Conservation (phyloP, 2,329 filamentous ascomycete species). For the Colletotrichum caudatum region DNA sequence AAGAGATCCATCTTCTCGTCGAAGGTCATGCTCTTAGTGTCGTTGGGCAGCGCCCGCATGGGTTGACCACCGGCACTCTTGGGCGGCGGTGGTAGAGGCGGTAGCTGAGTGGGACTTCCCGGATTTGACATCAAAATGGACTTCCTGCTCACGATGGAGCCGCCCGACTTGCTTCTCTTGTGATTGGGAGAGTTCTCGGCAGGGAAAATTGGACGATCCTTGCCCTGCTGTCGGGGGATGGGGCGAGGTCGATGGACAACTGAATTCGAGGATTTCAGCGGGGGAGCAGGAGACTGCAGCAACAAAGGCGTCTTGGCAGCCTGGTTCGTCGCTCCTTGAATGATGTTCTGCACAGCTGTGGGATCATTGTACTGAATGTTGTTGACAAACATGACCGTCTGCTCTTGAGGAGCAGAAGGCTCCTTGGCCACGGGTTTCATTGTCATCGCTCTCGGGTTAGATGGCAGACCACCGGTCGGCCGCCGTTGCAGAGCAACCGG, state of each 20-base stretch:
- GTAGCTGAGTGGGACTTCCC: slow-evolving; percentile 63
- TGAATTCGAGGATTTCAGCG: slow-evolving; percentile 50
- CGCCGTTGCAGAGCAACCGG: slow-evolving; percentile 54
- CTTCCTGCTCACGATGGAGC: slow-evolving; percentile 59
- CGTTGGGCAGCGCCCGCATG: slow-evolving; percentile 60
- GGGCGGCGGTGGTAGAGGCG: slow-evolving; percentile 63
- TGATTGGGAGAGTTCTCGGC: slow-evolving; percentile 58
- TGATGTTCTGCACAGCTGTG: slow-evolving; percentile 60
- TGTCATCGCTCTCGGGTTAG: slow-evolving; percentile 58
- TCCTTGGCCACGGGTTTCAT: slow-evolving; percentile 49
- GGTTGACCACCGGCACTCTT: slow-evolving; percentile 53
- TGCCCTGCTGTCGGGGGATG: slow-evolving; percentile 62
- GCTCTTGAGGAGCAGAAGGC: slow-evolving; percentile 49
- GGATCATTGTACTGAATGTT: slow-evolving; percentile 68
- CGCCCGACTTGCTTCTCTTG: slow-evolving; percentile 63
- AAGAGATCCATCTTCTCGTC: slow-evolving; percentile 68
- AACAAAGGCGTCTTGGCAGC: slow-evolving; percentile 43
- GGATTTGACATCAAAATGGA: slow-evolving; percentile 59
- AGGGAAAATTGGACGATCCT: slow-evolving; percentile 62
- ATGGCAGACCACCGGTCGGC: slow-evolving; percentile 59
- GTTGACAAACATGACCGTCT: slow-evolving; percentile 68
- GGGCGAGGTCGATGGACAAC: slow-evolving; percentile 68
- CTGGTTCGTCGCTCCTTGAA: slow-evolving; percentile 57
- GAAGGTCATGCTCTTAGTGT: slow-evolving; percentile 69
- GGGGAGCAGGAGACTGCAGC: slow-evolving; percentile 11